Conservation (phyloP, 2,329 filamentous ascomycete species). For the Penicillium fuscoglaucum region DNA sequence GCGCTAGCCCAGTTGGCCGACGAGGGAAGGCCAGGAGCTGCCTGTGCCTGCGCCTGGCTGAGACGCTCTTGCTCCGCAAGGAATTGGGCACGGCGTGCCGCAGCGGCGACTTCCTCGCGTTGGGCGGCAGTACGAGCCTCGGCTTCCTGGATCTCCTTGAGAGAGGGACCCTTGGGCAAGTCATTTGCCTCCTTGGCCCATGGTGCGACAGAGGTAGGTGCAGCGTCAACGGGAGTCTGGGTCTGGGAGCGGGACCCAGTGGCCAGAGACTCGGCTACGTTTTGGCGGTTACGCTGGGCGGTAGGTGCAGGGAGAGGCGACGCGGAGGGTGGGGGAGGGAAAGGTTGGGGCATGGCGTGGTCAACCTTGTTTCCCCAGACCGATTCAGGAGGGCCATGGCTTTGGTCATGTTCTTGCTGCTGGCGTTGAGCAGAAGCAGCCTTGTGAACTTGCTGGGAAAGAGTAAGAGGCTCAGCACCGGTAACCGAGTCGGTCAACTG, state of each 20-base stretch:
- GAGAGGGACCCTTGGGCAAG: constrained; percentile 77
- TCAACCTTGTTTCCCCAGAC: constrained; percentile 60
- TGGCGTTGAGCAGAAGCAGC: constrained; percentile 52
- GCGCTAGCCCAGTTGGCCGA: constrained; percentile 84
- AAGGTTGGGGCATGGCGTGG: constrained; percentile 64
- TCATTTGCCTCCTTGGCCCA: constrained; percentile 86
- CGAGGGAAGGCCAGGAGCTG: constrained; percentile 74
- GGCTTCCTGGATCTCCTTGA: constrained; percentile 95
- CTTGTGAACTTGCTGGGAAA: constrained; percentile 83
- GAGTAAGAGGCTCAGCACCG: constrained; percentile 59
- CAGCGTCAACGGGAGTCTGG: constrained; percentile 69
- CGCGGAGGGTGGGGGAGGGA: constrained; percentile 70
- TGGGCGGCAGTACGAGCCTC: constrained; percentile 92
- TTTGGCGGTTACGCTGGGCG: constrained; percentile 79
- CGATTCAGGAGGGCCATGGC: constrained; percentile 48
- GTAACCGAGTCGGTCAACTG: constrained; percentile 21
- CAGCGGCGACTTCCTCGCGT: constrained; percentile 76
- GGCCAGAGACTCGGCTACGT: constrained; percentile 72
- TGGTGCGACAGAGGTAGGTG: constrained; percentile 77
- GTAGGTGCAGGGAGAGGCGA: constrained; percentile 86
- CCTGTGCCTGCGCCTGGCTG: constrained; percentile 63
- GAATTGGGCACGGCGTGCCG: constrained; percentile 66
- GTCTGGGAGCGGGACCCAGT: constrained; percentile 70
- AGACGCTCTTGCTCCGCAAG: constrained; percentile 77
- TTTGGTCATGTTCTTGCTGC: constrained; percentile 39